These are phyloP conservation scores for Coemansia sp. DNA, from an alignment of 192 early-diverging fungal genomes.

Conservation along the genomic window DNA sequence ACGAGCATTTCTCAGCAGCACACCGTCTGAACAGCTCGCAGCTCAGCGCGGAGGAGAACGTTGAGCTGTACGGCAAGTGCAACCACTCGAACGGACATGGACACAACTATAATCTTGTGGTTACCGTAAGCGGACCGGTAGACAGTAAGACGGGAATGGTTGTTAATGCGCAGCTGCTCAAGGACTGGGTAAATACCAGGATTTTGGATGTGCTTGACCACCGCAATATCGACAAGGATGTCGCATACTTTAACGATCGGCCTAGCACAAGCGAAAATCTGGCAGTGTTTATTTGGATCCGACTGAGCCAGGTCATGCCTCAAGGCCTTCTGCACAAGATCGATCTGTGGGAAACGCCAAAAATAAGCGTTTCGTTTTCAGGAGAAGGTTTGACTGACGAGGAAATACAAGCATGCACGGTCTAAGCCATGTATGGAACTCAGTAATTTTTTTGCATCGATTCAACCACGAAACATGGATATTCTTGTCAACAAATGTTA, in stretches of 20 bases:
- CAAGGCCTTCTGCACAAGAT: constrained; percentile 36
- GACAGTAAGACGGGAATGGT: constrained; percentile 87
- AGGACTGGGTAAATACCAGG: constrained; percentile 68
- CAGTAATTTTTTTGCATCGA: background rate
- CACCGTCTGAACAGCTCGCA: constrained; percentile 81
- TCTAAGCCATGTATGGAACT: constrained; percentile 10
- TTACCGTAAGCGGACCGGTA: constrained; percentile 52
- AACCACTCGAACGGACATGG: constrained; percentile 83
- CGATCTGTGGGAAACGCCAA: constrained; percentile 45
- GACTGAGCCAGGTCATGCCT: constrained; percentile 35
- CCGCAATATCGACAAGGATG: constrained; percentile 82
- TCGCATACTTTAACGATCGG: constrained; percentile 66
- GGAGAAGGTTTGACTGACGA: constrained; percentile 44
- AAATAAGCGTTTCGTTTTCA: constrained; percentile 43
- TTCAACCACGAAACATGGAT: background rate
- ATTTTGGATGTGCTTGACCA: constrained; percentile 86
- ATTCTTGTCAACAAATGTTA: too few species aligned
- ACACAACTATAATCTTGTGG: constrained; percentile 77
- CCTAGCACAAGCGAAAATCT: constrained; percentile 88
- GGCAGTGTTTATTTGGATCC: constrained; percentile 81
- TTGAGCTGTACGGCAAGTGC: constrained; percentile 82
- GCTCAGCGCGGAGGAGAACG: constrained; percentile 74
- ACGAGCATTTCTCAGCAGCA: constrained; percentile 83
- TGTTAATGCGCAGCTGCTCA: constrained; percentile 76
- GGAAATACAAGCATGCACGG: constrained; percentile 26